Percentiles rank a stretch among this genome's conserved stretches.
Conservation (phyloP, 345 rosid species). For the Rhodomyrtus tomentosa region DNA sequence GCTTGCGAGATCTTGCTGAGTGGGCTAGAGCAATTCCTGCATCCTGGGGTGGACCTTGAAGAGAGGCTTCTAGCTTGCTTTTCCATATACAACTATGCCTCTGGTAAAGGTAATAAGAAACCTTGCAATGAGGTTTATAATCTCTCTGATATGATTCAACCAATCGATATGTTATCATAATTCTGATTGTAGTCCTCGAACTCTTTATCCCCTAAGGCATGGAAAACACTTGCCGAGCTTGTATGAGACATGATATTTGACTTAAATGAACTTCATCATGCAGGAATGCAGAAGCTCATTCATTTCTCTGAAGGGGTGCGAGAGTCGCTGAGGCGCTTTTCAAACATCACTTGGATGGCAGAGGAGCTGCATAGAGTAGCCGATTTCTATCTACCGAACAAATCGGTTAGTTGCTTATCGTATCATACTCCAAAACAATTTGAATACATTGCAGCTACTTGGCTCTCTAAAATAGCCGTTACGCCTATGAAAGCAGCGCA, state of each 20-base stretch:
- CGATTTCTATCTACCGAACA: conserved; percentile 57
- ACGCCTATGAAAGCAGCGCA: conserved; percentile 42
- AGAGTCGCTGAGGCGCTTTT: conserved; percentile 78
- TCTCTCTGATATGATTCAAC: background rate
- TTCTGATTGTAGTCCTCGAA: background rate
- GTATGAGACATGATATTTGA: background rate
- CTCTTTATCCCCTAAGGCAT: background rate
- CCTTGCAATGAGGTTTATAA: background rate
- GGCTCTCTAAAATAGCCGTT: no score
- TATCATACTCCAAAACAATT: background rate
- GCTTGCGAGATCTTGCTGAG: conserved; percentile 62
- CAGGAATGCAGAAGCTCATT: conserved; percentile 74
- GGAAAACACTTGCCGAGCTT: background rate
- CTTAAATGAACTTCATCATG: background rate
- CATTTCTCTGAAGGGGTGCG: conserved; percentile 80
- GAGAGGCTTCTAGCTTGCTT: conserved; percentile 75
- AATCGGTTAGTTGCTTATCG: conserved; percentile 42
- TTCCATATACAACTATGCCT: conserved; percentile 82
- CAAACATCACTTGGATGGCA: conserved; percentile 87
- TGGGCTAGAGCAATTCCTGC: conserved; percentile 57
- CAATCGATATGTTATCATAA: background rate
- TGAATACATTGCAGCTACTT: background rate
- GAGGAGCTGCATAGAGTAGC: conserved; percentile 86
- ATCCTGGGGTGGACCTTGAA: conserved; percentile 82
- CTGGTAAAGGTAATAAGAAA: conserved; percentile 56